A percentile compares a stretch with the other conserved stretches of the same genome.
Evolutionary conservation across 2,329 filamentous ascomycete genomes (phyloP).

Genomic region (Fusarium scirpi): DNA sequence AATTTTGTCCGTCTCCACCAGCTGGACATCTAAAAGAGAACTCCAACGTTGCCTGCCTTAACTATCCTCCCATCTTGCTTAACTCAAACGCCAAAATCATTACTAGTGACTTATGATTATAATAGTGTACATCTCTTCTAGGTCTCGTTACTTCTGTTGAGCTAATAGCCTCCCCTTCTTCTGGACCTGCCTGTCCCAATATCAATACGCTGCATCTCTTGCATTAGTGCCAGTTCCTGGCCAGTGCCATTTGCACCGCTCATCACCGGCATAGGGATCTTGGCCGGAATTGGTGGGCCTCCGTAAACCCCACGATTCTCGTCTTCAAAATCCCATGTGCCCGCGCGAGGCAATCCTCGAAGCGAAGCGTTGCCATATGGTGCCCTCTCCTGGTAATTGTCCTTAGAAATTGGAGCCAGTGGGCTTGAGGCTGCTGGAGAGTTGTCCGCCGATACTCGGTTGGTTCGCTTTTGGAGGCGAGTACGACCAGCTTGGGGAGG

Average conservation of each 20-base stretch:
- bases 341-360: conserved; percentile 57
- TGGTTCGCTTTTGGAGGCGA: conserved; percentile 73
- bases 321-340: conserved; percentile 65
- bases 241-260: conserved; percentile 57
- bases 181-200: conserved; percentile 71
- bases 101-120: conserved; percentile 16
- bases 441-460: conserved; percentile 57
- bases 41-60: conserved; percentile 24
- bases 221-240: conserved; percentile 70
- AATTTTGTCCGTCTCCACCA: not conserved
- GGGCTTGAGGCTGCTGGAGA: conserved; percentile 60
- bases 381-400: conserved; percentile 62
- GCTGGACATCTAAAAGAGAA: conserved; percentile 11
- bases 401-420: conserved; percentile 64
- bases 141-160: conserved; percentile 33
- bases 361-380: conserved; percentile 49
- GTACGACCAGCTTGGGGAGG: conserved; percentile 61
- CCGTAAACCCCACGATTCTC: conserved; percentile 64
- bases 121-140: conserved; percentile 43
- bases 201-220: conserved; percentile 78
- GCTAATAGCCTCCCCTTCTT: conserved; percentile 60
- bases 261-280: conserved; percentile 71
- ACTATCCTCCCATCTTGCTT: conserved; percentile 14
- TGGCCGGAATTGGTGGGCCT: conserved; percentile 75
- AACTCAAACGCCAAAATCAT: conserved; percentile 38